Base-by-base conservation (phyloP, 78 protist genomes). In the Mastigamoeba balamuthi region DNA sequence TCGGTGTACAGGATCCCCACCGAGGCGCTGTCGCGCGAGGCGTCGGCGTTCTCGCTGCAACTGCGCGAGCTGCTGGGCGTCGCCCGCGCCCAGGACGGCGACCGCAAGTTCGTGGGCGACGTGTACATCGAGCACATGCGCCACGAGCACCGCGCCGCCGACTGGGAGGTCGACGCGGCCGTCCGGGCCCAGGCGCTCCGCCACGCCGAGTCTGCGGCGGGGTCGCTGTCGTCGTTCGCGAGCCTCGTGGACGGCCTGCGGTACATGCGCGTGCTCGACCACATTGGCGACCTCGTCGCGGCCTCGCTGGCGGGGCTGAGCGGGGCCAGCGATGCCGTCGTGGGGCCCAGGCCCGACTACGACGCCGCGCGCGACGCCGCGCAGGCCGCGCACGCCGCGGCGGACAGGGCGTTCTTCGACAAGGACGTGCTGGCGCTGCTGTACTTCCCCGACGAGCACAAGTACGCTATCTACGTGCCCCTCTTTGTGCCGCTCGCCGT, bases 361-460 rank as follows among this genome's bases (percentile, higher is more conserved):
- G 36, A 65, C 9, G 25, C 8, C 69, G 33, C 5, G 5, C 36
- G 9, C 36, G 36, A 9, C 27, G 35, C 37, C 6, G 82, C 81
- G 3, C 69, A 53, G 7, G 77, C 65, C 8, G n/a, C 79, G 36
- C 67, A 68, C 8, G 42, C 52, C 1, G 36, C 69, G 6, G 76
- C 90, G 1, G 86, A 85, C 30, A 30, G 52, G n/a, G 93, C 93
- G 35, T 89, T 89, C 83, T 85, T 85, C 53, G 88, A 85, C 40
- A 75, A 73, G n/a, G 66, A 77, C 72, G 84, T 89, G 88, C 58
- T 89, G 6, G 85, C 80, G 27, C 81, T 79, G 66, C 53, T 89
- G 1, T 89, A 89, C 71, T 89, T 89, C 80, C 93, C 93, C 4
- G 90, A 89, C 40, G 93, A 89, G 39, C 87, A 89, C 42, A 89